Evolutionary conservation across 1,139 yeast species (phyloP), one percentile per base, ranked within the genome.

Genomic region (Kodamaea anthophila): DNA sequence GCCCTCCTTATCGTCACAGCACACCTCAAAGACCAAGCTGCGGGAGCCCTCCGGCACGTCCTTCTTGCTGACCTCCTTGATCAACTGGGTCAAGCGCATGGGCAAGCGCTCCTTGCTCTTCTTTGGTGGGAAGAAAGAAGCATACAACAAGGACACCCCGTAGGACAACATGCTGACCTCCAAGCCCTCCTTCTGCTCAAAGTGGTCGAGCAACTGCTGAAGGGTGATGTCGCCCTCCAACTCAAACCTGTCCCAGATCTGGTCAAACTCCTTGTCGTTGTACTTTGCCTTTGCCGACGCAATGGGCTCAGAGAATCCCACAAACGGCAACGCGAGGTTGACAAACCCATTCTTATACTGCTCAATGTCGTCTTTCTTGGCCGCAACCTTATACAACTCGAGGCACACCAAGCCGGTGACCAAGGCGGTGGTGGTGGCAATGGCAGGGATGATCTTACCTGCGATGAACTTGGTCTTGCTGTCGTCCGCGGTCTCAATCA

Each of bases 361-460:
- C 53, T 91, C 98, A 47, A 93, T 73, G 39, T 78, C 78, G 41
- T 72, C 74, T 41, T 74, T 65, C 14, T 66, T 64, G 47, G 84
- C 95, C 32, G 79, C 86, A 39, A 91, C 91, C 63, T 91, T 91
- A 67, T 86, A 83, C 37, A 91, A 68, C 59, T 91, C 99, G 44
- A 91, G 66, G 50, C 94, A 85, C 23, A 87, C 94, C 48, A 91
- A 69, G 26, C 99, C 99, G 5, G 98, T 86, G 9, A 91, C 97
- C 46, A 88, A 67, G 9, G 96, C 94, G 13, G 99, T 91, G 4
- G 99, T 93, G 2, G 99, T 91, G 21, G 98, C 98, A 65, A 91
- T 91, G 11, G 98, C 98, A 9, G 99, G 99, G 43, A 91, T 88
- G 43, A 91, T 91, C 58, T 93, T 80, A 33, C 97, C 97, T 10